Evolutionary conservation across 2,329 filamentous ascomycete genomes (phyloP), one percentile per base, ranked within the genome.

Genomic region (Juglanconis juglandina): DNA sequence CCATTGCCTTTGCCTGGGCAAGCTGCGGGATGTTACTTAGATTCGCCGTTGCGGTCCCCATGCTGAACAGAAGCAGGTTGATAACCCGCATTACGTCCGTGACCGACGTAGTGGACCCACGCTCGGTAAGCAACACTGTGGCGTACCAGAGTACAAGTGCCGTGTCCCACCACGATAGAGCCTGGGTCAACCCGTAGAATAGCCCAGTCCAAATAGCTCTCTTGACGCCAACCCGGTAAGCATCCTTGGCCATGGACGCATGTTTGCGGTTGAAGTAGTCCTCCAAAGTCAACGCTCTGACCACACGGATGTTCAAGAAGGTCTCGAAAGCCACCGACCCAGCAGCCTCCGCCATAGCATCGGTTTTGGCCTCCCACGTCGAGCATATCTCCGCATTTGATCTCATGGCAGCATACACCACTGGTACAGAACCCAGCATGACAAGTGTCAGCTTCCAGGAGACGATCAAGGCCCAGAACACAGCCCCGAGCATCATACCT

Each of bases 101-200:
- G 0, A 88, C 81, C 0, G 77, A 79, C n/a, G 75, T 69, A 11
- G 70, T 67, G 6, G 65, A 76, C 73, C 81, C 73, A 9, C 76
- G 69, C 48, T 74, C 72, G 0, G 80, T 78, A 5, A 90, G 80
- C 10, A 96, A 78, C 1, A 82, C 75, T 0, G 87, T 85, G 2
- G 90, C 91, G 69, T 94, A 96, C 75, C 89, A 96, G 70, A 96
- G 95, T 9, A 96, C 83, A 3, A 96, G 76, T 0, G 92, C 91
- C 46, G 86, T 88, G 13, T 91, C 81, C 68, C 91, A 91, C 61
- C 87, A 84, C 44, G 87, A 84, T 17, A 87, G 81, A 0, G 87
- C 87, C 67, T 96, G 89, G 39, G 88, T 87, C n/a, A 95, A 73
- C 0, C 93, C 94, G 68, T 87, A 96, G 6, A 94, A 80, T 5